Evolutionary conservation across 805 yeast species (phyloP), one percentile per base, ranked within the genome.

Genomic region (Scheffersomyces ergatensis): DNA sequence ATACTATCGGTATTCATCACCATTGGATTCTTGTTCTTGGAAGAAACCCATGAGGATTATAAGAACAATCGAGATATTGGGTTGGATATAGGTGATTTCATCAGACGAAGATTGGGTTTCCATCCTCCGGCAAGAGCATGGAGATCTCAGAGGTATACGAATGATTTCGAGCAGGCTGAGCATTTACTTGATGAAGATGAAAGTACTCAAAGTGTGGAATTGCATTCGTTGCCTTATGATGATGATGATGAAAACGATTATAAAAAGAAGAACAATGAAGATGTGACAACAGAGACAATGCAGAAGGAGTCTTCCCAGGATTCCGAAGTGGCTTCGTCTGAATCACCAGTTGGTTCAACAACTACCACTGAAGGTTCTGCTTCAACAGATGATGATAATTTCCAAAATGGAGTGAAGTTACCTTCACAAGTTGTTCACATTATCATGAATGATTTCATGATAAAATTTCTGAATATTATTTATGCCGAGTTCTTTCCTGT

Each of bases 401-500:
- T 29, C 15, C 3, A 6, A 29, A 29, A 29, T 29, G 24, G 24
- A 7, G 9, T 6, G 6, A 21, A 21, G 9, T 29, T 29, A 29
- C 32, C 59, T 15, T 47, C 50, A 12, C 50, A 54, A 11, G 63
- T 63, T 19, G 32, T 61, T 2, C 54, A 54, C 29, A 50, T 62
- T 5, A 58, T 65, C 39, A 16, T 54, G 55, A 37, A 71, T 57
- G 52, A 70, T 48, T 68, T 74, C 35, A 50, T 67, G 23, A 55
- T 71, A 51, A 60, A 74, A 14, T 63, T 76, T 36, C 80, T 75
- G 51, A 50, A 62, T 9, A 60, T 72, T 9, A 78, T 76, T 4
- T 74, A 61, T 51, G 72, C 74, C 31, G 82, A 78, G 53, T 74
- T 80, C 38, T 49, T 79, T 30, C 84, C 85, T 1, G 70, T 80